These are phyloP conservation scores for Microsporum canis DNA, from an alignment of 2,329 filamentous ascomycete species.

Conservation along the genomic window DNA sequence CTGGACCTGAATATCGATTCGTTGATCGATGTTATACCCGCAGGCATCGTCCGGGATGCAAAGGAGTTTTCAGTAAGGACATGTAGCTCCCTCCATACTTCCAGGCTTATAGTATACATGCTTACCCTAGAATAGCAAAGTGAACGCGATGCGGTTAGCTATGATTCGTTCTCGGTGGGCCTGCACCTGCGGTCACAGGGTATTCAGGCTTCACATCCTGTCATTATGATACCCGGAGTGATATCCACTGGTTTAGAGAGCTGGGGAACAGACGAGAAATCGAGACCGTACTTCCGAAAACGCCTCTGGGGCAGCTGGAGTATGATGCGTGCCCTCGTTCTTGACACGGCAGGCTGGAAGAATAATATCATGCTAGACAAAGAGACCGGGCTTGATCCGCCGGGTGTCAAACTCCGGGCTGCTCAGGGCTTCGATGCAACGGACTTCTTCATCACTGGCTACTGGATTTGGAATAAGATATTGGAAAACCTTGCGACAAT, in stretches of 20 bases:
- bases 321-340: conserved; percentile 90
- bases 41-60: conserved; percentile 74
- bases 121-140: conserved; percentile 45
- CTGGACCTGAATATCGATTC: conserved; percentile 67
- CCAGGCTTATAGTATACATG: conserved; percentile 17
- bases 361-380: conserved; percentile 95
- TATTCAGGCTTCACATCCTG: conserved; percentile 67
- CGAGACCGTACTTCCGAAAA: conserved; percentile 85
- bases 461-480: conserved; percentile 99
- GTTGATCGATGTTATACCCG: conserved; percentile 76
- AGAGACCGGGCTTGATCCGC: conserved; percentile 78
- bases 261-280: conserved; percentile 80
- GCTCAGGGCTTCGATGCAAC: conserved; percentile 96
- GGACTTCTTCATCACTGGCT: conserved; percentile 70
- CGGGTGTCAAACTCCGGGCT: conserved; percentile 76
- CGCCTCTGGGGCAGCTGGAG: conserved; percentile 96
- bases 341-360: conserved; percentile 93
- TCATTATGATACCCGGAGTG: conserved; percentile 95
- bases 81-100: not conserved
- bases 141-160: conserved; percentile 77
- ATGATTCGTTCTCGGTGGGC: conserved; percentile 89
- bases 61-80: conserved; percentile 63
- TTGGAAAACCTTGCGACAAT: conserved; percentile 92
- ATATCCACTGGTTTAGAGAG: conserved; percentile 95
- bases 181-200: conserved; percentile 72